Conservation (phyloP, 257 asterid genomes). For the Euphrasia confusa region DNA sequence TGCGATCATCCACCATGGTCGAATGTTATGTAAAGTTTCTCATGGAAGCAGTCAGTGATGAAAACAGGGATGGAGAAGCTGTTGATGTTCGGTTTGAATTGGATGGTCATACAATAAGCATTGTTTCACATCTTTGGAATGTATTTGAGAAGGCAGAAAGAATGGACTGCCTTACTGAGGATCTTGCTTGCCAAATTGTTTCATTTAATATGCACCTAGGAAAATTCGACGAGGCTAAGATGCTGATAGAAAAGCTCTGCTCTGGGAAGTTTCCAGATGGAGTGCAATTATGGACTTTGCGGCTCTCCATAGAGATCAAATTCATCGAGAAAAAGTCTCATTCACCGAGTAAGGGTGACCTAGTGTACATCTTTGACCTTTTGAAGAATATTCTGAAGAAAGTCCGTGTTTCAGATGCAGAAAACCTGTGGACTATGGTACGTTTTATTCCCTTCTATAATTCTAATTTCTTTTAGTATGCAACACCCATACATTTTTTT, state of each 20-base stretch:
- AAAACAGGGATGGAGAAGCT: constrained; percentile 29
- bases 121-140: constrained; percentile 51
- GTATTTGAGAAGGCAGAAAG: constrained; percentile 71
- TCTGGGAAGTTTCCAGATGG: constrained; percentile 49
- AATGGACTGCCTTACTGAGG: constrained; percentile 55
- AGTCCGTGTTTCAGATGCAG: constrained; percentile 56
- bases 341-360: constrained; percentile 45
- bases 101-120: constrained; percentile 36
- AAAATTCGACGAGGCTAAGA: constrained; percentile 53
- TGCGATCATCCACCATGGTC: constrained; percentile 53
- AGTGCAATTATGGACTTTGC: constrained; percentile 53
- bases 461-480: background rate
- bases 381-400: constrained; percentile 48
- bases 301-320: constrained; percentile 62
- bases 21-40: constrained; percentile 63
- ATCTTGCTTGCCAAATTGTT: constrained; percentile 68
- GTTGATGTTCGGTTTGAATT: constrained; percentile 22
- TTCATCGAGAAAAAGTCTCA: constrained; percentile 28
- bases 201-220: constrained; percentile 62
- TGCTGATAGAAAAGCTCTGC: constrained; percentile 54
- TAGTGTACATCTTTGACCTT: constrained; percentile 40
- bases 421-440: constrained; percentile 87
- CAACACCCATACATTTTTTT: background rate
- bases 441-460: constrained; percentile 14
- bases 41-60: constrained; percentile 40